Conservation (phyloP, 257 asterid species). For the Euphrasia confusa region DNA sequence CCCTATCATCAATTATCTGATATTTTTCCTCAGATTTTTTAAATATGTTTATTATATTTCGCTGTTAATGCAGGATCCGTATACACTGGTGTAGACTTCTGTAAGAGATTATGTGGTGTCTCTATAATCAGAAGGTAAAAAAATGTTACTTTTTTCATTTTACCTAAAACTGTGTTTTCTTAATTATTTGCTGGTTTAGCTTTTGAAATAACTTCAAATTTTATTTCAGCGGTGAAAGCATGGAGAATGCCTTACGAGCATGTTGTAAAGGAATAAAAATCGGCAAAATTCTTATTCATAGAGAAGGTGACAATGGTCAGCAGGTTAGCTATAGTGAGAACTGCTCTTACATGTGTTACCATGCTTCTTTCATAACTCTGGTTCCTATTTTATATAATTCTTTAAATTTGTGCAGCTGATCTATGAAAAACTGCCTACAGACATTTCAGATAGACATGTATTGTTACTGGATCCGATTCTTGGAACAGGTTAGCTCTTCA, state of each 20-base stretch:
- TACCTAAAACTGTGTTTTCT: neutral
- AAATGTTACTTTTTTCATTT: neutral
- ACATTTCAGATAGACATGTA: slow-evolving; percentile 77
- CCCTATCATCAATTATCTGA: slow-evolving; percentile 16
- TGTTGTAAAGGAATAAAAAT: slow-evolving; percentile 88
- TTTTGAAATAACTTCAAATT: slow-evolving; percentile 14
- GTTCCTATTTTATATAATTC: neutral
- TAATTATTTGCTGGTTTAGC: neutral
- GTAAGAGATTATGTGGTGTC: slow-evolving; percentile 84
- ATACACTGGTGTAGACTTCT: slow-evolving; percentile 85
- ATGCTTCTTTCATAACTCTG: neutral
- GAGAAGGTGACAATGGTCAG: slow-evolving; percentile 87
- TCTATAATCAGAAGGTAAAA: slow-evolving; percentile 77
- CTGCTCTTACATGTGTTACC: neutral
- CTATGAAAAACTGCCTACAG: slow-evolving; percentile 73
- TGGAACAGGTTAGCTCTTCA: slow-evolving; percentile 66
- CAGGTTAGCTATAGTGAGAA: slow-evolving; percentile 39
- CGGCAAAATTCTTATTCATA: slow-evolving; percentile 79
- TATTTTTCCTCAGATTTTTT: slow-evolving; percentile 6
- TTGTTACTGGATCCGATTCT: slow-evolving; percentile 74
- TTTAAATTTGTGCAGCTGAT: slow-evolving; percentile 48
- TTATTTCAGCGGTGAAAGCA: slow-evolving; percentile 34
- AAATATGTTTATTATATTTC: neutral
- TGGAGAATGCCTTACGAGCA: slow-evolving; percentile 67
- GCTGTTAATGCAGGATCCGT: slow-evolving; percentile 53